Base-by-base conservation (phyloP, 108 stramenopile genomes). In the Nitzschia inconspicua region DNA sequence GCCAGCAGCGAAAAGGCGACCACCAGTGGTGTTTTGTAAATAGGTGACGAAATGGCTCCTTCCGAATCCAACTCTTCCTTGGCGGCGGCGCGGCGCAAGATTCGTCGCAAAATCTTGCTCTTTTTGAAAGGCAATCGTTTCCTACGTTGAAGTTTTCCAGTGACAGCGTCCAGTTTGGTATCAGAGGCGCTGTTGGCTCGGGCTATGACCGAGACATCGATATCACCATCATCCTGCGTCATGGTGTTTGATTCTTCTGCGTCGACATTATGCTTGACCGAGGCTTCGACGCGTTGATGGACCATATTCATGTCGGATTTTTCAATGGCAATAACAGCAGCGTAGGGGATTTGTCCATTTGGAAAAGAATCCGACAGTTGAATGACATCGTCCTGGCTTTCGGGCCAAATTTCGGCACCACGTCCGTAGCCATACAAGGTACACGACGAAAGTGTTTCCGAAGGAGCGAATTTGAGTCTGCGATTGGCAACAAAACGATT, bases 381-480 rank as follows among this genome's bases (percentile, higher is more conserved):
- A 22, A 88, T 77, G 3, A 73, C 59, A 25, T 73, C 87, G 31
- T 82, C 78, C 48, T 83, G 83, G 57, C 63, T 58, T 57, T 69
- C 72, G 27, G 87, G 87, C 87, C 87, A 89, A 32, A 89, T 89
- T 50, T 83, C 87, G 4, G 83, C 78, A 31, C 87, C 87, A 47
- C 59, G 66, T 14, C 86, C 77, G 44, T 88, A 88, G 10, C 46
- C 53, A 22, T 39, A 14, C 37, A 39, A 39, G n/a, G n/a, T n/a
- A n/a, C n/a, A n/a, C n/a, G n/a, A n/a, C n/a, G n/a, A n/a, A n/a
- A n/a, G n/a, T n/a, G n/a, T n/a, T n/a, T n/a, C n/a, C n/a, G n/a
- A n/a, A n/a, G n/a, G n/a, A n/a, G n/a, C n/a, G n/a, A n/a, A n/a
- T n/a, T n/a, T n/a, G n/a, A n/a, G n/a, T n/a, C n/a, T n/a, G n/a